Percentiles rank a stretch among this genome's conserved stretches.
Conservation (phyloP, 441 rosid species). For the Brassica hybrid region DNA sequence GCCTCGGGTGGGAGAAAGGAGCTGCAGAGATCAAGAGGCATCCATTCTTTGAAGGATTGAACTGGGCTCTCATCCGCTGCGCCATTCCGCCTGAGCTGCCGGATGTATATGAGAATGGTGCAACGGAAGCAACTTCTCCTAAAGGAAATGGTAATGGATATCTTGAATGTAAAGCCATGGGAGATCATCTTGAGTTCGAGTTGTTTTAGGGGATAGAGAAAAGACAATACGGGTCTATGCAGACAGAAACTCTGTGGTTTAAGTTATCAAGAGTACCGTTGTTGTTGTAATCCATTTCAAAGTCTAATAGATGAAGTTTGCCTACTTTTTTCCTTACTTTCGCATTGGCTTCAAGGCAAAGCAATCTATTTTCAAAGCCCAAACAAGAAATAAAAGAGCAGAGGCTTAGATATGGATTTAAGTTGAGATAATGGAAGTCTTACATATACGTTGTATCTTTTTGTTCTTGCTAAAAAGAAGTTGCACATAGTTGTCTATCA, state of each 20-base stretch:
- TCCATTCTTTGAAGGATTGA: slow-evolving; percentile 83
- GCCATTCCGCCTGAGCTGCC: slow-evolving; percentile 83
- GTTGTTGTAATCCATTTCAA: not conserved
- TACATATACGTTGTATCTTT: too few species aligned
- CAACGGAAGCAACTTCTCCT: slow-evolving; percentile 42
- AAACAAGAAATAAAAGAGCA: too few species aligned
- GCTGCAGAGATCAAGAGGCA: slow-evolving; percentile 92
- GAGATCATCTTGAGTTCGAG: slow-evolving; percentile 86
- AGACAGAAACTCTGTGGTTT: not conserved
- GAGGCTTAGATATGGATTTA: too few species aligned
- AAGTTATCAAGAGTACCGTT: not conserved
- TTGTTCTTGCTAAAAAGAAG: too few species aligned
- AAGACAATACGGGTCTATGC: slow-evolving; percentile 16
- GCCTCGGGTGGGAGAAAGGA: slow-evolving; percentile 72
- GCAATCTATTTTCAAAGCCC: slow-evolving; percentile 33
- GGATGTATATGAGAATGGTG: slow-evolving; percentile 53
- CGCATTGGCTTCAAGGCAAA: slow-evolving; percentile 41
- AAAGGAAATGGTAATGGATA: slow-evolving; percentile 51
- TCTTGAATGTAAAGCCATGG: slow-evolving; percentile 68
- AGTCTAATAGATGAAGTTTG: not conserved
- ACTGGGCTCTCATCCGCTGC: slow-evolving; percentile 87
- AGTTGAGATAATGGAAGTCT: too few species aligned
- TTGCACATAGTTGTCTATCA: too few species aligned
- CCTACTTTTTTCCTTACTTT: not conserved
- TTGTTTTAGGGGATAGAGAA: slow-evolving; percentile 56